A percentile compares a stretch with the other conserved stretches of the same genome.
Evolutionary conservation across 148 eudicot genomes (phyloP).

Genomic region (Camellia japonica): DNA sequence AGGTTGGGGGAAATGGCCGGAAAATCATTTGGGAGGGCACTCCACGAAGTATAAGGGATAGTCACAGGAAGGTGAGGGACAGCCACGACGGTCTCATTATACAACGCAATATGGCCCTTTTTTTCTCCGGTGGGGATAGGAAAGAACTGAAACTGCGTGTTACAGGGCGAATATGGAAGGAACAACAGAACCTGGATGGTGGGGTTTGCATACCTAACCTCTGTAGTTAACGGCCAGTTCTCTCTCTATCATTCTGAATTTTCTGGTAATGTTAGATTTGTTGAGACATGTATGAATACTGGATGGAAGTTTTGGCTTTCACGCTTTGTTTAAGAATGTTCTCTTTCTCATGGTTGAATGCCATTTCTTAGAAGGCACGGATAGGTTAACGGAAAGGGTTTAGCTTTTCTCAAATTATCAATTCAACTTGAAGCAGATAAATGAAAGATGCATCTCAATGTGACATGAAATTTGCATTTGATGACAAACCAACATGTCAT

Average conservation of each 20-base stretch:
- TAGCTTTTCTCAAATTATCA: too few relatives aligned
- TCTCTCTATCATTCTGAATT: not conserved
- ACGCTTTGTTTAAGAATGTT: not conserved
- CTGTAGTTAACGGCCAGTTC: constrained; percentile 1
- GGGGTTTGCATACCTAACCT: constrained; percentile 25
- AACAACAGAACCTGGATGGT: constrained; percentile 24
- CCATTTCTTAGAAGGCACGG: too few relatives aligned
- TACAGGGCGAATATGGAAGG: constrained; percentile 28
- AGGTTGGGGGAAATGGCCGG: constrained; percentile 49
- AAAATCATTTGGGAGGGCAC: constrained; percentile 47
- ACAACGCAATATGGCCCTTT: constrained; percentile 24
- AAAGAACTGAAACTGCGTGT: constrained; percentile 30
- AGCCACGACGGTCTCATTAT: constrained; percentile 43
- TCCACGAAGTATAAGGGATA: constrained; percentile 48
- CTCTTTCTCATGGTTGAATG: not conserved
- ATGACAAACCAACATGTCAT: too few relatives aligned
- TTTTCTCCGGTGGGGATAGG: constrained; percentile 29
- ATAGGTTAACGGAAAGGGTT: too few relatives aligned
- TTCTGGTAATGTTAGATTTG: constrained; percentile 8
- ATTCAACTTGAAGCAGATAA: too few relatives aligned
- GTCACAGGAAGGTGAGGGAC: constrained; percentile 45
- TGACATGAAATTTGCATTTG: too few relatives aligned
- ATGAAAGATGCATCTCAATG: too few relatives aligned
- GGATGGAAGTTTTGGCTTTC: constrained; percentile 14
- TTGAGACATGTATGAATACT: not conserved